A percentile compares a stretch with the other conserved stretches of the same genome.
Evolutionary conservation across 352 stramenopile genomes (phyloP).

Genomic region (Phytopythium oedochilum): DNA sequence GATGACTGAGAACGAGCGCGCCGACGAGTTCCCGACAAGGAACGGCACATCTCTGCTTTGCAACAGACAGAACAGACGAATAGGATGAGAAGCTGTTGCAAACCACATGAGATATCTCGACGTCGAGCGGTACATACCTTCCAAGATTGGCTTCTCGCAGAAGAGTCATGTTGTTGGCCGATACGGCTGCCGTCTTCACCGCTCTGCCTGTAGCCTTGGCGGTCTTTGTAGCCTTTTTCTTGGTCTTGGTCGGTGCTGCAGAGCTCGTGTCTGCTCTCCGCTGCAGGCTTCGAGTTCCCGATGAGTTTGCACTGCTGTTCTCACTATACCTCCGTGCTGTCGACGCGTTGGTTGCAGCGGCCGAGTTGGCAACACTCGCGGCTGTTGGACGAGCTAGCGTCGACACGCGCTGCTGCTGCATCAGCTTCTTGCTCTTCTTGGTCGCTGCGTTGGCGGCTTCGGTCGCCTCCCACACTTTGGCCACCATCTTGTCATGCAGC

Average conservation of each 20-base stretch:
- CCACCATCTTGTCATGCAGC: conserved; percentile 67
- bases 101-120: not conserved
- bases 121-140: conserved; percentile 30
- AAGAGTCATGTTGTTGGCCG: conserved; percentile 50
- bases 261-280: conserved; percentile 6
- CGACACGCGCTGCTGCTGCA: conserved; percentile 40
- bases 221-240: conserved; percentile 33
- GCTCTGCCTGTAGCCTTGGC: conserved; percentile 1
- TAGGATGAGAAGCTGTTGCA: too few species aligned
- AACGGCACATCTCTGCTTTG: conserved; percentile 67
- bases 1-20: conserved; percentile 66
- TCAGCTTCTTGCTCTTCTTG: conserved; percentile 55
- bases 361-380: conserved; percentile 40
- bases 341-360: conserved; percentile 8
- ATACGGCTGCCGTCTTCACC: not conserved
- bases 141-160: conserved; percentile 62
- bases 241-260: conserved; percentile 10
- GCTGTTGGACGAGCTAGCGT: conserved; percentile 49
- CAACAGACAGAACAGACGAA: too few species aligned
- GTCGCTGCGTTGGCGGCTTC: conserved; percentile 44
- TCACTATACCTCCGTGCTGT: not conserved
- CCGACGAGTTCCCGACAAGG: conserved; percentile 47
- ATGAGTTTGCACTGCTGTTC: not conserved
- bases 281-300: not conserved
- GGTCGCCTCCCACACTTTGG: conserved; percentile 56